These are phyloP conservation scores for Leucosporidium scottii DNA, from an alignment of 768 basidiomycete species.

Conservation along the genomic window DNA sequence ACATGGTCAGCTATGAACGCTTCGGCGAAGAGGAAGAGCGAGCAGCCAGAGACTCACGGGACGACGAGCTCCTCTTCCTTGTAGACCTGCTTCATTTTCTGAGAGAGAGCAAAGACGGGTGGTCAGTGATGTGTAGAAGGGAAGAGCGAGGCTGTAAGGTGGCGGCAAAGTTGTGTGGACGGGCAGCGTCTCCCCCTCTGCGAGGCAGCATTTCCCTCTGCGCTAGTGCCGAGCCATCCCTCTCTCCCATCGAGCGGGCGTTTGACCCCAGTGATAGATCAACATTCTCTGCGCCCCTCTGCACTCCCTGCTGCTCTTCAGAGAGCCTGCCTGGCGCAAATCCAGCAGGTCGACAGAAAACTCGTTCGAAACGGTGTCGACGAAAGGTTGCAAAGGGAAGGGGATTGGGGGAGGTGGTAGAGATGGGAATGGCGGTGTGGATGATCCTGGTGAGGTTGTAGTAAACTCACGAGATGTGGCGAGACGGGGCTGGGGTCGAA, in stretches of 20 bases:
- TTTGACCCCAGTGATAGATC: neutral
- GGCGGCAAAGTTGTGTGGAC: neutral
- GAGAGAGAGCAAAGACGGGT: conserved; percentile 36
- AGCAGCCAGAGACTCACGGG: conserved; percentile 45
- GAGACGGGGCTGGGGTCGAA: neutral
- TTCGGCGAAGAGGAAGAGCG: neutral
- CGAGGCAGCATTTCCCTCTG: neutral
- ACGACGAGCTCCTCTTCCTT: conserved; percentile 73
- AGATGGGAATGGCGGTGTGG: neutral
- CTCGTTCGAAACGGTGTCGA: too few relatives aligned
- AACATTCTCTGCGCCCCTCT: neutral
- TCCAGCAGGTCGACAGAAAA: neutral
- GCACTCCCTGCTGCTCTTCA: neutral
- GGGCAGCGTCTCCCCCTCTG: neutral
- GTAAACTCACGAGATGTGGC: neutral
- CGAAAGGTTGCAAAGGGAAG: neutral
- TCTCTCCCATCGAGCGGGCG: neutral
- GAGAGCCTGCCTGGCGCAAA: too few relatives aligned
- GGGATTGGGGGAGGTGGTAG: neutral
- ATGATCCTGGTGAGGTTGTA: neutral
- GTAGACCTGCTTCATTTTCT: conserved; percentile 46
- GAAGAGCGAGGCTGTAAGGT: neutral
- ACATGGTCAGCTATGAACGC: neutral
- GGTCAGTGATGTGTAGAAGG: neutral
- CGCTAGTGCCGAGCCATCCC: neutral